These are phyloP conservation scores for Schizosaccharomyces versatilis DNA, from an alignment of 1,139 yeast genomes.

Conservation along the genomic window DNA sequence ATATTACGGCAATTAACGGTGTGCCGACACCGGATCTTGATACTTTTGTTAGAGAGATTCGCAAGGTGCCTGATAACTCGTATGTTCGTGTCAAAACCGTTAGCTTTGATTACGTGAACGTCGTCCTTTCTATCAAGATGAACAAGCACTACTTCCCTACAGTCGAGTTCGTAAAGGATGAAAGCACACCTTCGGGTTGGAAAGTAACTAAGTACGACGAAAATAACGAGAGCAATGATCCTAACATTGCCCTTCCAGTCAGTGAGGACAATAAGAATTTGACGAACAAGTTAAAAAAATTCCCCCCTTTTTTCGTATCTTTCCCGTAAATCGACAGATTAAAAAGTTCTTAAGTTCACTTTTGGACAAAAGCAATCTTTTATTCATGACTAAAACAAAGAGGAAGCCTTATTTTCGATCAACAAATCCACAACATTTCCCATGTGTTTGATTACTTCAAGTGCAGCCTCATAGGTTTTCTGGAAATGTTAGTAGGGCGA, in stretches of 20 bases:
- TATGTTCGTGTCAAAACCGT: conserved; percentile 64
- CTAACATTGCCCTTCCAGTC: neutral
- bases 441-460: conserved; percentile 71
- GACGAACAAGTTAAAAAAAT: neutral
- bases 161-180: conserved; percentile 27
- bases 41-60: conserved; percentile 40
- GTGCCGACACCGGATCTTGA: conserved; percentile 46
- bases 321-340: neutral
- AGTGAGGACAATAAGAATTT: neutral
- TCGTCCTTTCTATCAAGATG: conserved; percentile 66
- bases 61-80: conserved; percentile 49
- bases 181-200: conserved; percentile 4
- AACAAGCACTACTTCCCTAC: conserved; percentile 86
- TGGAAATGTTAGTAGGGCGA: neutral
- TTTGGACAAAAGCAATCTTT: neutral
- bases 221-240: neutral
- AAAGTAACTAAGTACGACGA: neutral
- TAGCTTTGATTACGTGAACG: conserved; percentile 66
- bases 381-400: neutral
- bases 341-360: neutral
- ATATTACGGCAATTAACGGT: conserved; percentile 76
- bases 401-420: conserved; percentile 37
- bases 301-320: too few relatives aligned
- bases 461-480: conserved; percentile 56
- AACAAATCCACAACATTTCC: conserved; percentile 73